Conservation (phyloP, 805 yeast genomes). For the Huiozyma sinensis region DNA sequence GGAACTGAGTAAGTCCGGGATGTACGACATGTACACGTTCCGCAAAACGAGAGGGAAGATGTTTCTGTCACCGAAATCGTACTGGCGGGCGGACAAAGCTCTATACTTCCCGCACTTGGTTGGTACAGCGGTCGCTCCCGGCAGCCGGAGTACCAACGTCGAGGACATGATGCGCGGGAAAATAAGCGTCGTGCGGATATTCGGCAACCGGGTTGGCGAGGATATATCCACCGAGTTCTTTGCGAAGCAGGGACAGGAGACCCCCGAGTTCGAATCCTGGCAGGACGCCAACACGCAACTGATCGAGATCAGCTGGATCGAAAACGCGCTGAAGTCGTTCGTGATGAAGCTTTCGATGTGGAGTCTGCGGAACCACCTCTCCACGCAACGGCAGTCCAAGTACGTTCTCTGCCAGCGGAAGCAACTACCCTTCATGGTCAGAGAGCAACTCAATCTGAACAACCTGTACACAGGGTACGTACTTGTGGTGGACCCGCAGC, state of each 20-base stretch:
- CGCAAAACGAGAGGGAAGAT: conserved; percentile 75
- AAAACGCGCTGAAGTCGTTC: conserved; percentile 56
- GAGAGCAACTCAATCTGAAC: conserved; percentile 51
- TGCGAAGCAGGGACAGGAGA: neutral
- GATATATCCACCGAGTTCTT: conserved; percentile 41
- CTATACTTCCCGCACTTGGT: conserved; percentile 72
- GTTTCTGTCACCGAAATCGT: conserved; percentile 72
- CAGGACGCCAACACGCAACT: conserved; percentile 38
- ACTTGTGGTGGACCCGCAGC: conserved; percentile 62
- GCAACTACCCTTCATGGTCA: conserved; percentile 44
- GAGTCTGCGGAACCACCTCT: conserved; percentile 26
- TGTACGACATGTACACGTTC: conserved; percentile 52
- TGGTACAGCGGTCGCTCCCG: conserved; percentile 38
- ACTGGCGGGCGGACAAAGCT: conserved; percentile 62
- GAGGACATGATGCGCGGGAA: conserved; percentile 24
- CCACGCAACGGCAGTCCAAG: conserved; percentile 39
- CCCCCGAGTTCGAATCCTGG: conserved; percentile 4
- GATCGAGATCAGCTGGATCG: conserved; percentile 68
- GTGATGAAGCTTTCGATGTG: conserved; percentile 43
- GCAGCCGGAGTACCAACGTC: conserved; percentile 22
- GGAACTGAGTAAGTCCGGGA: conserved; percentile 59
- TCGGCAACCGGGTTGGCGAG: conserved; percentile 46
- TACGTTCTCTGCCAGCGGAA: conserved; percentile 57
- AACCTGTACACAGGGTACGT: conserved; percentile 79
- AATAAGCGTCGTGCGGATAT: conserved; percentile 21